Percentiles rank a stretch among this genome's conserved stretches.
These are phyloP conservation scores for Juncus inflexus DNA, from an alignment of 176 grass and related monocot genomes.

Conservation along the genomic window DNA sequence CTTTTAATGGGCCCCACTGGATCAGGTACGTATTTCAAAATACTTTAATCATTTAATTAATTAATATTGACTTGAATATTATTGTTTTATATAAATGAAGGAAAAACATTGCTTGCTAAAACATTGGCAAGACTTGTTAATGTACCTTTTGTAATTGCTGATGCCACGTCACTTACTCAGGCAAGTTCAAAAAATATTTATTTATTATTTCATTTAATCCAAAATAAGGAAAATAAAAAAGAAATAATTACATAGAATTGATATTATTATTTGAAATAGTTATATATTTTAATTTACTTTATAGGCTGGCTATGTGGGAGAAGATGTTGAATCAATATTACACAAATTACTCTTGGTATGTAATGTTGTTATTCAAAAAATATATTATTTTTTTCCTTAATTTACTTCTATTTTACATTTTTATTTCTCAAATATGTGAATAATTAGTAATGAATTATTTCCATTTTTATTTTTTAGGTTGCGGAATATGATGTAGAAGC, in stretches of 20 bases:
- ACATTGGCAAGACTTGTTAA: constrained; percentile 91
- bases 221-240: constrained; percentile 1
- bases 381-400: constrained; percentile 1
- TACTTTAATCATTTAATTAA: not conserved
- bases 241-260: not conserved
- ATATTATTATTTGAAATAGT: too few species aligned
- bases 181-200: constrained; percentile 35
- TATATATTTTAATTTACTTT: constrained; percentile 14
- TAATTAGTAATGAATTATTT: not conserved
- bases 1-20: constrained; percentile 96
- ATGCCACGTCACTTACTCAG: constrained; percentile 93
- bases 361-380: not conserved
- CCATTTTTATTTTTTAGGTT: constrained; percentile 49
- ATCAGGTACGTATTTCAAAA: constrained; percentile 45
- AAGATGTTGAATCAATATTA: constrained; percentile 98
- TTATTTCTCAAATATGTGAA: not conserved
- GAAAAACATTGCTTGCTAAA: constrained; percentile 99
- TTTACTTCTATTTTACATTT: not conserved
- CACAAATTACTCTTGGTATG: constrained; percentile 88
- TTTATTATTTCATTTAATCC: constrained; percentile 19
- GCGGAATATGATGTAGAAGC: constrained; percentile 95
- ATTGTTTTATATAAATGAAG: constrained; percentile 40
- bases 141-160: constrained; percentile 92
- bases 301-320: constrained; percentile 99
- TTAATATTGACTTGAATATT: not conserved